A percentile compares a stretch with the other conserved stretches of the same genome.
Evolutionary conservation across 257 asterid genomes (phyloP).

Genomic region (Coffea eugenioides): DNA sequence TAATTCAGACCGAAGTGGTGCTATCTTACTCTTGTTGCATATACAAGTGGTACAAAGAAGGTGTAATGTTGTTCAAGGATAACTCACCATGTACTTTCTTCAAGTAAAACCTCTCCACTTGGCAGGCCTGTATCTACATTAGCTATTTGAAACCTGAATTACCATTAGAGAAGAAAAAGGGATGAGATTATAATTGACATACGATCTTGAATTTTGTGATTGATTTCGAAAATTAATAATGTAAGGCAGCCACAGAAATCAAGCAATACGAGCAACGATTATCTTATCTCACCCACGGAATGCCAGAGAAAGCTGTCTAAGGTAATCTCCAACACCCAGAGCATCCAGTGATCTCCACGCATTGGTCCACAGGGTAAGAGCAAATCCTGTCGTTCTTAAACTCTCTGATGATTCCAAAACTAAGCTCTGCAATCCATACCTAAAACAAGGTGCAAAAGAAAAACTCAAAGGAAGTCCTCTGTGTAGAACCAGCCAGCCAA

Average conservation of each 20-base stretch:
- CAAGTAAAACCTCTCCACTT: constrained; percentile 19
- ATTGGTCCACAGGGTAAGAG: constrained; percentile 60
- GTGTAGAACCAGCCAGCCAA: too few relatives aligned
- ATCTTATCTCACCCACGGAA: constrained; percentile 39
- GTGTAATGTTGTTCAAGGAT: neutral
- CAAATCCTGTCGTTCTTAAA: constrained; percentile 66
- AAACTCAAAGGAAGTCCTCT: neutral
- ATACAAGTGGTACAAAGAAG: neutral
- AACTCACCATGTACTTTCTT: constrained; percentile 33
- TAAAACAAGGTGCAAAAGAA: neutral
- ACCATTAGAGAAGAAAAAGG: neutral
- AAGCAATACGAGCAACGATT: neutral
- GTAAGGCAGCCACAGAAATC: neutral
- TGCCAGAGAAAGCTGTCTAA: constrained; percentile 40
- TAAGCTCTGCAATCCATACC: constrained; percentile 63
- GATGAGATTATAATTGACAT: neutral
- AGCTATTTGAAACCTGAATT: constrained; percentile 31
- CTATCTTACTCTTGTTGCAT: neutral
- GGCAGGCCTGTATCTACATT: constrained; percentile 38
- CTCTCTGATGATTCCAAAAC: constrained; percentile 77
- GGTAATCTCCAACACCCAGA: constrained; percentile 54
- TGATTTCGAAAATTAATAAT: neutral
- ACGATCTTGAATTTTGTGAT: neutral
- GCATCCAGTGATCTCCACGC: constrained; percentile 90
- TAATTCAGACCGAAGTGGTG: neutral